A percentile compares a stretch with the other conserved stretches of the same genome.
phyloP scores from a whole-genome alignment of 1,139 yeast genomes.

The Hansenula sp. region DNA sequence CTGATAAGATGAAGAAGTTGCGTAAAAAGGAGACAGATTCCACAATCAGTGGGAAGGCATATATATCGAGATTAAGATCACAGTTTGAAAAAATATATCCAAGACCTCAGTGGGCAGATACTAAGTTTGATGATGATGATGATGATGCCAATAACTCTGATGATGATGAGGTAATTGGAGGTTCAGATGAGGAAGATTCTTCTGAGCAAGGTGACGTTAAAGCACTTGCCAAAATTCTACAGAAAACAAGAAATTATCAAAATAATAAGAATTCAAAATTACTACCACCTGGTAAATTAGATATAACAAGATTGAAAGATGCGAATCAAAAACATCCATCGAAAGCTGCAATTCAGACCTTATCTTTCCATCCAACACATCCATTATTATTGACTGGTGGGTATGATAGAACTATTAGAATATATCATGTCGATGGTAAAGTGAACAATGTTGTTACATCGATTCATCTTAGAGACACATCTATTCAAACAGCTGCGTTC shows the following conservation, averaged over 20 bases:
- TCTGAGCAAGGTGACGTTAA: constrained; percentile 43
- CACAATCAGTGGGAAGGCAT: constrained; percentile 58
- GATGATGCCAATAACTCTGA: constrained; percentile 30
- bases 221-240: constrained; percentile 57
- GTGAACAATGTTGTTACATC: constrained; percentile 78
- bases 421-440: constrained; percentile 92
- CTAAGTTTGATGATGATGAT: constrained; percentile 25
- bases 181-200: constrained; percentile 31
- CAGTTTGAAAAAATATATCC: constrained; percentile 90
- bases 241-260: constrained; percentile 53
- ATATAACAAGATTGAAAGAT: constrained; percentile 78
- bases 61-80: constrained; percentile 67
- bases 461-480: constrained; percentile 71
- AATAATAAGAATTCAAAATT: constrained; percentile 49
- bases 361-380: constrained; percentile 81
- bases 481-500: constrained; percentile 74
- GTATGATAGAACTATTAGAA: constrained; percentile 80
- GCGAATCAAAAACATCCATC: constrained; percentile 73
- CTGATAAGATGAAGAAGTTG: constrained; percentile 68
- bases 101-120: constrained; percentile 80
- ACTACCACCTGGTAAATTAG: constrained; percentile 67
- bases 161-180: constrained; percentile 21
- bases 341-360: constrained; percentile 74
- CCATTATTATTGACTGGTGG: constrained; percentile 90
- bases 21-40: constrained; percentile 62